phyloP scores from a whole-genome alignment of 2,329 filamentous ascomycete species.

The Lasiodiplodia gonubiensis region DNA sequence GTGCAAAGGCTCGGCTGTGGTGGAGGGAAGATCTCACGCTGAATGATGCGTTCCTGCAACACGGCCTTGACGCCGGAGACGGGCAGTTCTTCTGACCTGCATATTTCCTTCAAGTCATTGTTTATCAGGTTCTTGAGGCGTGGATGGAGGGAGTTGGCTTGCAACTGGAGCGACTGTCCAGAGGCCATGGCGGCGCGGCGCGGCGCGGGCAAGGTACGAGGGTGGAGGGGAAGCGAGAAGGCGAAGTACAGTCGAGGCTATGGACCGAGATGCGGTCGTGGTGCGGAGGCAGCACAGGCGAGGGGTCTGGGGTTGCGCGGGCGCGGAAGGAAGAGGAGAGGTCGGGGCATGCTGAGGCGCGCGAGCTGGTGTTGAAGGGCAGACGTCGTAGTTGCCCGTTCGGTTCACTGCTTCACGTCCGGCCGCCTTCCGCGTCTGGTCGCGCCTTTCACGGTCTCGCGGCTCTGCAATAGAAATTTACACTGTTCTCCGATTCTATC shows the following conservation, averaged over 20 bases:
- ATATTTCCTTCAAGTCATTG: conserved; percentile 75
- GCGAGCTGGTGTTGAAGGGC: conserved; percentile 28
- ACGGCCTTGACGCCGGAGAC: conserved; percentile 85
- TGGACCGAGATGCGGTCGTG: neutral
- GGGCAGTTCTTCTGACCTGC: conserved; percentile 73
- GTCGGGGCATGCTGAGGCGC: conserved; percentile 26
- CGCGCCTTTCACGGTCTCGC: neutral
- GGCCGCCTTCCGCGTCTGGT: neutral
- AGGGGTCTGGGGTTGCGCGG: conserved; percentile 25
- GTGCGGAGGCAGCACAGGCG: conserved; percentile 26
- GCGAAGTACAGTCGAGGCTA: neutral
- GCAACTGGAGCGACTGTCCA: conserved; percentile 49
- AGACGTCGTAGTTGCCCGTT: conserved; percentile 28
- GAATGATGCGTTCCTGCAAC: conserved; percentile 77
- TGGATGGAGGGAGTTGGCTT: conserved; percentile 48
- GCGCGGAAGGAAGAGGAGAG: conserved; percentile 18
- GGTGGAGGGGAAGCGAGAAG: conserved; percentile 4
- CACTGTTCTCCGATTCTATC: neutral
- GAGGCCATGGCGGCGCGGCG: conserved; percentile 38
- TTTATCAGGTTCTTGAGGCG: conserved; percentile 64
- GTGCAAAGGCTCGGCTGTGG: conserved; percentile 31
- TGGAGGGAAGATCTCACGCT: conserved; percentile 64
- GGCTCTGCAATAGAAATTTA: neutral
- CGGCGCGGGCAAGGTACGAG: conserved; percentile 22
- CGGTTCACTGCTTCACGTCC: conserved; percentile 20